Evolutionary conservation across 495 filamentous ascomycete genomes (phyloP).

Genomic region (Aspergillus haitiensis): DNA sequence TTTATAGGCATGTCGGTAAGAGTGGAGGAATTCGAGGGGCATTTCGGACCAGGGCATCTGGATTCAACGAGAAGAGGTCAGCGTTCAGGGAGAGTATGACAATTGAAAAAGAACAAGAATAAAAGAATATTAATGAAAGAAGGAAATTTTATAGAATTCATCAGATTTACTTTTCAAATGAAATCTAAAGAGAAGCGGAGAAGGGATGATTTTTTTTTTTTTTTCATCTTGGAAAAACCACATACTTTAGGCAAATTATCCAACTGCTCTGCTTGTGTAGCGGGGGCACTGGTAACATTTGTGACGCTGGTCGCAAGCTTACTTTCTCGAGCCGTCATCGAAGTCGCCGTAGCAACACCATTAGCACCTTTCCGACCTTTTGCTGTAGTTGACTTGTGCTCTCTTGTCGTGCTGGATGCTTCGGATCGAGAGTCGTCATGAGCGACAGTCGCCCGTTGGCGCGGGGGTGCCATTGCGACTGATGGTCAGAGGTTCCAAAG

Average conservation of each 20-base stretch:
- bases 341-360: constrained; percentile 7
- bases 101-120: constrained; percentile 1
- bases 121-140: background rate
- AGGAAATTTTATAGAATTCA: too few relatives aligned
- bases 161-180: too few relatives aligned
- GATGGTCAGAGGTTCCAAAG: background rate
- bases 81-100: constrained; percentile 7
- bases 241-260: constrained; percentile 41
- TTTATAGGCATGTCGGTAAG: constrained; percentile 76
- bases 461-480: constrained; percentile 47
- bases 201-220: constrained; percentile 4
- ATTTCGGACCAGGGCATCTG: constrained; percentile 79
- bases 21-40: constrained; percentile 69
- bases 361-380: constrained; percentile 39
- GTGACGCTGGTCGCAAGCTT: constrained; percentile 32
- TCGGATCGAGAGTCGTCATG: constrained; percentile 57
- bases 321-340: constrained; percentile 12
- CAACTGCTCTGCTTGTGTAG: constrained; percentile 26
- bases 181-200: background rate
- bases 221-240: constrained; percentile 6
- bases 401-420: constrained; percentile 53
- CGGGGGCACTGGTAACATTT: constrained; percentile 41
- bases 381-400: constrained; percentile 36
- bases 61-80: constrained; percentile 12
- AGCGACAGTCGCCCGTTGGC: constrained; percentile 43